Evolutionary conservation across 768 basidiomycete genomes (phyloP), one percentile per base, ranked within the genome.

Genomic region (Boletus sp.): DNA sequence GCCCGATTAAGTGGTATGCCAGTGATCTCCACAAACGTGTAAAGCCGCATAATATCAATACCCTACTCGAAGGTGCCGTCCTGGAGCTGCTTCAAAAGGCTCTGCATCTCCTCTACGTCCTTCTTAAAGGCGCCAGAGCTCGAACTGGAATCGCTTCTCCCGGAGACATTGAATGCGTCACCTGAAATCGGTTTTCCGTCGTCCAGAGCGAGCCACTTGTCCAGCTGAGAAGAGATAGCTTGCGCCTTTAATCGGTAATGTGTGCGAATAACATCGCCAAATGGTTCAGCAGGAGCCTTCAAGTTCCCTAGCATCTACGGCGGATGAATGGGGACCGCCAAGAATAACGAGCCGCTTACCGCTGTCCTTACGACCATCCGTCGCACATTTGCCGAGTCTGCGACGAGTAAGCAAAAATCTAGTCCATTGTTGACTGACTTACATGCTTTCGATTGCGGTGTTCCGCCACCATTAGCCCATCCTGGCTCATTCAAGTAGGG

Each of bases 401-500:
- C 11, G 33, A 5, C 51, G 18, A 39, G 24, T 72, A 10, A 65
- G 61, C 24, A 52, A 39, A 54, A n/a, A 28, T 0, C 47, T 40
- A 7, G 14, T 15, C 28, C 52, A 32, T 41, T 15, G 37, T 33
- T 17, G 33, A 20, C 42, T 24, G 24, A 71, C 84, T 72, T 71
- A 94, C 92, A 94, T 47, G 88, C 85, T 64, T 78, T 79, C 33
- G 92, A 94, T 61, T 84, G 81, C 2, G 89, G 80, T 28, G 86
- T 89, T 29, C 92, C 92, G 15, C 79, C 83, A 55, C 83, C 81
- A 41, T 73, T 74, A 20, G 90, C 86, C 90, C 90, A 92, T 28
- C 89, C 93, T 18, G 94, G 94, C 70, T 98, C 94, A 62, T 96
- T 96, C 58, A 94, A 72, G 69, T 94, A 96, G 9, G 95, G 87